phyloP scores from a whole-genome alignment of 768 basidiomycete genomes.

The Suillus tomentosus region DNA sequence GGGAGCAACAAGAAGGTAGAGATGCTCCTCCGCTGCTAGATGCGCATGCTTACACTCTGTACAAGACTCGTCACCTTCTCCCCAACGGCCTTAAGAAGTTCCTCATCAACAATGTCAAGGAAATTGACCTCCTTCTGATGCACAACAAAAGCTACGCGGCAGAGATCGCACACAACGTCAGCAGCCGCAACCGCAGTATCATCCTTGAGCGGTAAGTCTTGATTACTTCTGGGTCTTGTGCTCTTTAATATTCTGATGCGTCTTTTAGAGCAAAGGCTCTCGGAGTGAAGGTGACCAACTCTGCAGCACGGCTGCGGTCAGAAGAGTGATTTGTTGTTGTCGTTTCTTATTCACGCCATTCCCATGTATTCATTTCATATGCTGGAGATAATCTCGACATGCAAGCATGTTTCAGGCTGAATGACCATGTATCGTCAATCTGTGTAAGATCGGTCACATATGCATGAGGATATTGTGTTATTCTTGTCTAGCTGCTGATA shows the following conservation, averaged over 20 bases:
- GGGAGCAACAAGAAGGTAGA: conserved; percentile 82
- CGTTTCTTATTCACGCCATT: conserved; percentile 39
- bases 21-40: background rate
- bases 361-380: conserved; percentile 57
- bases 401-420: conserved; percentile 47
- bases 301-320: conserved; percentile 89
- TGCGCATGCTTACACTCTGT: conserved; percentile 7
- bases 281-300: conserved; percentile 93
- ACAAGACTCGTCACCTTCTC: conserved; percentile 88
- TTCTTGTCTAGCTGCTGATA: background rate
- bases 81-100: conserved; percentile 97
- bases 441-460: conserved; percentile 1
- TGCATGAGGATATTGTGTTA: background rate
- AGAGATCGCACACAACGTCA: conserved; percentile 95
- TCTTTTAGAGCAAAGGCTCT: conserved; percentile 72
- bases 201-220: conserved; percentile 80
- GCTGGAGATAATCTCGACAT: conserved; percentile 48
- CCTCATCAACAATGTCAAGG: conserved; percentile 90
- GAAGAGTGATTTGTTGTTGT: conserved; percentile 71
- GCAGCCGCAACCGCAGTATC: conserved; percentile 89
- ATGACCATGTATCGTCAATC: conserved; percentile 10
- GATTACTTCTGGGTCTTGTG: background rate
- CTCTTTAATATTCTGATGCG: conserved; percentile 14
- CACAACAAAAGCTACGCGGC: conserved; percentile 97
- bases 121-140: conserved; percentile 95